Conservation (phyloP, 306 rosid species). For the Argentina anserina region DNA sequence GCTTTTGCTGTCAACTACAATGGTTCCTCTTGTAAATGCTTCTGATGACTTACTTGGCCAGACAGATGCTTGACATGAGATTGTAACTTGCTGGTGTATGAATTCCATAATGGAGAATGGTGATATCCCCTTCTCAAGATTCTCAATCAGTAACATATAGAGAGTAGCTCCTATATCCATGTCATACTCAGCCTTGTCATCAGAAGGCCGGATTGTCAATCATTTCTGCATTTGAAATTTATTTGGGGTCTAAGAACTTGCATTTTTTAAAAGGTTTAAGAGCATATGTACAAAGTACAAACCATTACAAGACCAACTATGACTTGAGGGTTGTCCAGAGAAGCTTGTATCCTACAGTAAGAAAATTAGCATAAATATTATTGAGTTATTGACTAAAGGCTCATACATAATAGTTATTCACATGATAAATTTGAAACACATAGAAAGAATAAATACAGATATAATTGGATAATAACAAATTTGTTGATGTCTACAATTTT, state of each 20-base stretch:
- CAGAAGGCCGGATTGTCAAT: constrained; percentile 13
- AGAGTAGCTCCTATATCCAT: constrained; percentile 39
- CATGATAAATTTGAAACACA: background rate
- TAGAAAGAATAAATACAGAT: background rate
- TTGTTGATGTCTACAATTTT: background rate
- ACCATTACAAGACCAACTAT: constrained; percentile 21
- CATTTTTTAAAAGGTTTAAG: background rate
- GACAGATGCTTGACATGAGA: constrained; percentile 48
- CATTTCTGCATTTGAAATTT: constrained; percentile 6
- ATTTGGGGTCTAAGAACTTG: background rate
- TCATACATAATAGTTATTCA: background rate
- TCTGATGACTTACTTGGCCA: constrained; percentile 44
- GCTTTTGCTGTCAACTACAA: constrained; percentile 39
- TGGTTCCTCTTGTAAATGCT: constrained; percentile 41
- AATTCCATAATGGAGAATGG: constrained; percentile 48
- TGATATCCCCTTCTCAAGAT: constrained; percentile 52
- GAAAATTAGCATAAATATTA: background rate
- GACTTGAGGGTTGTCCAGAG: constrained; percentile 15
- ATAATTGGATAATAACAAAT: background rate
- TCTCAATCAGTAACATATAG: constrained; percentile 55
- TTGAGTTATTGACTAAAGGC: too few relatives aligned
- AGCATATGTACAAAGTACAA: constrained; percentile 19
- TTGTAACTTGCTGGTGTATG: constrained; percentile 34
- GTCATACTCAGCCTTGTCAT: constrained; percentile 28
- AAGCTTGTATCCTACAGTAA: constrained; percentile 39